Evolutionary conservation across 805 yeast species (phyloP).

Genomic region (Wickerhamomyces silvicola): DNA sequence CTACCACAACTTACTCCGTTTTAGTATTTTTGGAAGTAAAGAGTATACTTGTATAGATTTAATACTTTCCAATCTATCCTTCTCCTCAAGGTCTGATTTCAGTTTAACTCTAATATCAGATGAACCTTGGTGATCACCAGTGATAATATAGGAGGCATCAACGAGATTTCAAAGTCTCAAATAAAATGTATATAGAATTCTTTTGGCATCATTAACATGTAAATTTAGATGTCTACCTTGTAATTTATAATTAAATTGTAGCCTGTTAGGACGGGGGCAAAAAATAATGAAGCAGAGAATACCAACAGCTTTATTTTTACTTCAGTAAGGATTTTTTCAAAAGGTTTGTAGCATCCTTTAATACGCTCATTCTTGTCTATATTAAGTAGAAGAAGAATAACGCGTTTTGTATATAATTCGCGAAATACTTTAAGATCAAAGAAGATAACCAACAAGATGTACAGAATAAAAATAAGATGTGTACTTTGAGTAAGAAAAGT

Average conservation of each 20-base stretch:
- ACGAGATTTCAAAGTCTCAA: constrained; percentile 29
- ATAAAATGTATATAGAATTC: constrained; percentile 32
- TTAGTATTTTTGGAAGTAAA: constrained; percentile 20
- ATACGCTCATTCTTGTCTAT: constrained; percentile 4
- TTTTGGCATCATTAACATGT: constrained; percentile 34
- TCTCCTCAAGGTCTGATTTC: constrained; percentile 21
- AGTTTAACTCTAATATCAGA: constrained; percentile 14
- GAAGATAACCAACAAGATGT: too few relatives aligned
- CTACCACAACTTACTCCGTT: constrained; percentile 12
- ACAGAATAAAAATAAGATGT: too few relatives aligned
- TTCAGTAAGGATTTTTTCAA: constrained; percentile 2
- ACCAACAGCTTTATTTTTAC: neutral
- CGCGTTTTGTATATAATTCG: too few relatives aligned
- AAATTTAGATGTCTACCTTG: constrained; percentile 35
- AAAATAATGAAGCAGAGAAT: too few relatives aligned
- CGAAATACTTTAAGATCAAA: too few relatives aligned
- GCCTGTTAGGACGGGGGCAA: neutral
- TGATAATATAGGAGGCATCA: constrained; percentile 35
- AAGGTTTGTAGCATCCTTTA: constrained; percentile 3
- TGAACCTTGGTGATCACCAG: constrained; percentile 26
- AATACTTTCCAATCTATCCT: constrained; percentile 25
- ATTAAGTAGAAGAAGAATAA: too few relatives aligned
- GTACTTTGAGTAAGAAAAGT: too few relatives aligned
- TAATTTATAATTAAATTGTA: constrained; percentile 30
- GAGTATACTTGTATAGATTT: constrained; percentile 35